A percentile compares a stretch with the other conserved stretches of the same genome.
These are phyloP conservation scores for Calcarisporium arbuscula DNA, from an alignment of 2,329 filamentous ascomycete genomes.

Conservation along the genomic window DNA sequence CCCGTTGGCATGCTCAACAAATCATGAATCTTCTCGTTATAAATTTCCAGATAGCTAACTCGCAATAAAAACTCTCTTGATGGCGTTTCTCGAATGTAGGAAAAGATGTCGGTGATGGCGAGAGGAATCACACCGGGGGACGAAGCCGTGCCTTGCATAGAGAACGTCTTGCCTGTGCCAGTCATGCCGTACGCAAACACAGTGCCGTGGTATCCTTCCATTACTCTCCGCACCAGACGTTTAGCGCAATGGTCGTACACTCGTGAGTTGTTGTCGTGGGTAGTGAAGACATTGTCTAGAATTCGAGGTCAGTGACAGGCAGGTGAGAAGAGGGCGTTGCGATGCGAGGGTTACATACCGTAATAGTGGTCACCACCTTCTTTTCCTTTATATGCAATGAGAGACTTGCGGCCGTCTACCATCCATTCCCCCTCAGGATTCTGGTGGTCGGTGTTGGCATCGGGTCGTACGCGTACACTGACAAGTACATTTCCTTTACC, in stretches of 20 bases:
- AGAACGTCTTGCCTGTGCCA: constrained; percentile 97
- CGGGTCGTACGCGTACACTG: constrained; percentile 87
- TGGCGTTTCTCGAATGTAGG: constrained; percentile 95
- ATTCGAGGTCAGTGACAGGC: not conserved
- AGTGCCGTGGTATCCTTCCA: constrained; percentile 98
- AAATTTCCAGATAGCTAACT: constrained; percentile 97
- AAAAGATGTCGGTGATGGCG: constrained; percentile 98
- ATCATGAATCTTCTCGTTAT: constrained; percentile 97
- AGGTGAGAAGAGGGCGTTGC: not conserved
- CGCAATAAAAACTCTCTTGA: constrained; percentile 88
- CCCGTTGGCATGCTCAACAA: constrained; percentile 69
- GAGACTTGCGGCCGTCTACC: constrained; percentile 75
- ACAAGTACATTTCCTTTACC: constrained; percentile 93
- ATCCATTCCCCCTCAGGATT: constrained; percentile 78
- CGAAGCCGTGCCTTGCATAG: constrained; percentile 95
- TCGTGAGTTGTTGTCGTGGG: constrained; percentile 86
- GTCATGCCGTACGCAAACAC: constrained; percentile 99
- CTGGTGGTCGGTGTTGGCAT: constrained; percentile 57
- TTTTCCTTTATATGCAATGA: constrained; percentile 78
- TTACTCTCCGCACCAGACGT: constrained; percentile 87
- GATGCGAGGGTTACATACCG: constrained; percentile 47
- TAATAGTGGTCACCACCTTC: constrained; percentile 92
- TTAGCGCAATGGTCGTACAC: constrained; percentile 95
- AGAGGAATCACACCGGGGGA: constrained; percentile 95
- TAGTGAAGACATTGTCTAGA: constrained; percentile 90